phyloP scores from a whole-genome alignment of 306 rosid species.

The Cucumis sativus region Cucumber_9930_V3 NC_026656.2:2743501-2744000 shows the following conservation, averaged over 20 bases:
- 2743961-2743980: too few relatives aligned
- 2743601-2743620: too few relatives aligned
- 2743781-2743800: background rate
- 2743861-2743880: background rate
- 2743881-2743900: background rate
- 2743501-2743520: slow-evolving; percentile 1
- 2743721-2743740: too few relatives aligned
- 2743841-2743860: background rate
- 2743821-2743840: background rate
- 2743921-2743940: too few relatives aligned
- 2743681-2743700: too few relatives aligned
- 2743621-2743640: too few relatives aligned
- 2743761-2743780: background rate
- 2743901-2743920: too few relatives aligned
- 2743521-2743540: background rate
- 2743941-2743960: too few relatives aligned
- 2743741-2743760: background rate
- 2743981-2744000: too few relatives aligned
- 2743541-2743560: background rate
- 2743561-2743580: background rate
- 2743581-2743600: background rate
- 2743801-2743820: background rate
- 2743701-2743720: too few relatives aligned
- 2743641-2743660: background rate
- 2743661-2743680: too few relatives aligned